phyloP scores from a whole-genome alignment of 176 grass and related monocot species.

The Cenchrus americanus region DNA sequence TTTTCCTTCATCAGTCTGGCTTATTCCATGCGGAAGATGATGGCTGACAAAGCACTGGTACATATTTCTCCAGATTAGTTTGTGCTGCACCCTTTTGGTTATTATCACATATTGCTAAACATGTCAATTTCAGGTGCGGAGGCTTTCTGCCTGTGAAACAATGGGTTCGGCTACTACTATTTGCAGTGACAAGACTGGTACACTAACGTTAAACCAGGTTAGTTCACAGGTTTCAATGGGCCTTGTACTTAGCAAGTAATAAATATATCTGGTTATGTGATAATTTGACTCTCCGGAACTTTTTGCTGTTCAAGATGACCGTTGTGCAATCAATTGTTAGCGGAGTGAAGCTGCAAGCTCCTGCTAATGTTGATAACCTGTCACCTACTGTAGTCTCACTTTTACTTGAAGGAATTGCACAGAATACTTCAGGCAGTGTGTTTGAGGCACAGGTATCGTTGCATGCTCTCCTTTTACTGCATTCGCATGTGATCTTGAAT shows the following conservation, averaged over 20 bases:
- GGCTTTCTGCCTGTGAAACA: constrained; percentile 98
- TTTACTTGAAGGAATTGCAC: constrained; percentile 92
- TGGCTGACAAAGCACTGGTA: constrained; percentile 97
- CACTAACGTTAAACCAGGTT: constrained; percentile 95
- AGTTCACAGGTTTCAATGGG: constrained; percentile 31
- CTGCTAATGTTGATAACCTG: constrained; percentile 53
- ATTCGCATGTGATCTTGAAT: constrained; percentile 28
- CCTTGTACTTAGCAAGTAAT: constrained; percentile 11
- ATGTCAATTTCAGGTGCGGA: constrained; percentile 67
- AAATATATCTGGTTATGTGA: constrained; percentile 28
- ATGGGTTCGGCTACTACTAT: constrained; percentile 99
- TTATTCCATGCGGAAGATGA: constrained; percentile 99
- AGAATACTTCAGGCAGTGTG: constrained; percentile 84
- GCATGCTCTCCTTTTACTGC: constrained; percentile 25
- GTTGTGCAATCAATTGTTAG: constrained; percentile 76
- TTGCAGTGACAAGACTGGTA: constrained; percentile 99
- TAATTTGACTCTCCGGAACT: constrained; percentile 27
- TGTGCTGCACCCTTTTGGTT: constrained; percentile 26
- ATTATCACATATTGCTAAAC: constrained; percentile 30
- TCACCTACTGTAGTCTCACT: constrained; percentile 50
- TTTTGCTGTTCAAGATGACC: constrained; percentile 85
- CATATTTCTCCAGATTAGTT: constrained; percentile 30
- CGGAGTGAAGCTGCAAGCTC: constrained; percentile 58
- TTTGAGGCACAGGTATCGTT: constrained; percentile 80
- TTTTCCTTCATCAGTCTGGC: constrained; percentile 65